These are phyloP conservation scores for Glonium stellatum DNA, from an alignment of 495 filamentous ascomycete genomes.

Conservation along the genomic window DNA sequence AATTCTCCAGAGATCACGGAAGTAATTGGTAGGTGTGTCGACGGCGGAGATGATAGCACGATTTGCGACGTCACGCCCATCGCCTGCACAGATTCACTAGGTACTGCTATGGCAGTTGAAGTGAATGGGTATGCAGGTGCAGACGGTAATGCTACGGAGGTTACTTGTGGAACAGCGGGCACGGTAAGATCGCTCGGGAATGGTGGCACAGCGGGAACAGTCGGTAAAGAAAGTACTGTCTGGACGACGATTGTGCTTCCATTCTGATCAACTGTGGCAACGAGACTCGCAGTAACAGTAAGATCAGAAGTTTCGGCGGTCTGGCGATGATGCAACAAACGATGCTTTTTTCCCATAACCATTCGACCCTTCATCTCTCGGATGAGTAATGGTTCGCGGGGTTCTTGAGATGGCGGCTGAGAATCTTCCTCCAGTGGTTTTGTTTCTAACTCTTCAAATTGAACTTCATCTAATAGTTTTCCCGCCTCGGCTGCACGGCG, in stretches of 20 bases:
- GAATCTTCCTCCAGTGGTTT: slow-evolving; percentile 9
- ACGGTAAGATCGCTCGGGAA: slow-evolving; percentile 22
- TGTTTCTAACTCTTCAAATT: background rate
- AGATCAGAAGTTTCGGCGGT: slow-evolving; percentile 9
- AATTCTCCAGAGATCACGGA: background rate
- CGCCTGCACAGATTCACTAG: background rate
- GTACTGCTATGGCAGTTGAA: background rate
- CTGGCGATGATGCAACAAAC: slow-evolving; percentile 19
- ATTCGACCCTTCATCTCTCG: slow-evolving; percentile 20
- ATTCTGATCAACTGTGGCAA: slow-evolving; percentile 12
- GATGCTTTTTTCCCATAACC: slow-evolving; percentile 20
- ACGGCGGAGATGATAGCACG: background rate
- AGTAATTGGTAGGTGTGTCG: background rate
- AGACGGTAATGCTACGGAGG: slow-evolving; percentile 1
- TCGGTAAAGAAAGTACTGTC: slow-evolving; percentile 7
- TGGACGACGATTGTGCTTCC: slow-evolving; percentile 14
- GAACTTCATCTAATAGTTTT: background rate
- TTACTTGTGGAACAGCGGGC: slow-evolving; percentile 12
- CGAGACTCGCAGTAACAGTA: slow-evolving; percentile 13
- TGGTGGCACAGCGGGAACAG: slow-evolving; percentile 17
- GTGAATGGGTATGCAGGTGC: slow-evolving; percentile 22
- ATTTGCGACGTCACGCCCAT: background rate
- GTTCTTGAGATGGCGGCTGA: slow-evolving; percentile 2
- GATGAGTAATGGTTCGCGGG: slow-evolving; percentile 12
- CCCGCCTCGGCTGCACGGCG: slow-evolving; percentile 10